These are phyloP conservation scores for Colletotrichum cereale DNA, from an alignment of 2,329 filamentous ascomycete species.

Conservation along the genomic window DNA sequence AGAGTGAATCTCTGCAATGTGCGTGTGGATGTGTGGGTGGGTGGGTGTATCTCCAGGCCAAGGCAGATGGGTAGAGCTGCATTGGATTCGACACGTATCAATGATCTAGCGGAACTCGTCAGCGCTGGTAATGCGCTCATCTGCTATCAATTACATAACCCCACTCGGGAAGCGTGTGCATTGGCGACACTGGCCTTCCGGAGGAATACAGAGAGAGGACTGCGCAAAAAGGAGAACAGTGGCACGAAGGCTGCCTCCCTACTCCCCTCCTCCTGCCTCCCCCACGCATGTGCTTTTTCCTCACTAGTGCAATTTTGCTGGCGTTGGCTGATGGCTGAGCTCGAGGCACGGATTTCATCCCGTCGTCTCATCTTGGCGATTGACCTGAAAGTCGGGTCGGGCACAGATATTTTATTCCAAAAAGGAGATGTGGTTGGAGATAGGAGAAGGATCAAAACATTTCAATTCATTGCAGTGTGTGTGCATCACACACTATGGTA, in stretches of 20 bases:
- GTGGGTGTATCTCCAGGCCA: background rate
- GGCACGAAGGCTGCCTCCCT: background rate
- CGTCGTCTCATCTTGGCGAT: constrained; percentile 37
- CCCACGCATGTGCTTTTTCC: constrained; percentile 11
- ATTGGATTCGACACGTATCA: background rate
- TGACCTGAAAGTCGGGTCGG: constrained; percentile 25
- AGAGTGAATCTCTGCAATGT: background rate
- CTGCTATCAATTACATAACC: background rate
- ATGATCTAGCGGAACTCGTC: background rate
- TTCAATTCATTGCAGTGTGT: background rate
- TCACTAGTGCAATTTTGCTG: background rate
- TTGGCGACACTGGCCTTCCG: background rate
- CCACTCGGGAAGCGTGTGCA: background rate
- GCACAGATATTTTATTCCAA: constrained; percentile 22
- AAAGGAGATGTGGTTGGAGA: background rate
- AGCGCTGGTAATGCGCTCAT: background rate
- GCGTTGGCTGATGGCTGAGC: constrained; percentile 16
- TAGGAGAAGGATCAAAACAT: background rate
- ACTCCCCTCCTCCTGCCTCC: background rate
- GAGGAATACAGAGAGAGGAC: background rate
- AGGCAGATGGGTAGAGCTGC: constrained; percentile 11
- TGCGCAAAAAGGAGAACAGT: background rate
- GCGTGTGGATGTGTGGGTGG: background rate
- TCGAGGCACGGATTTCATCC: constrained; percentile 29
- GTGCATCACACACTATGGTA: background rate